Conservation (phyloP, 768 basidiomycete genomes). For the Hebeloma cylindrosporum region DNA sequence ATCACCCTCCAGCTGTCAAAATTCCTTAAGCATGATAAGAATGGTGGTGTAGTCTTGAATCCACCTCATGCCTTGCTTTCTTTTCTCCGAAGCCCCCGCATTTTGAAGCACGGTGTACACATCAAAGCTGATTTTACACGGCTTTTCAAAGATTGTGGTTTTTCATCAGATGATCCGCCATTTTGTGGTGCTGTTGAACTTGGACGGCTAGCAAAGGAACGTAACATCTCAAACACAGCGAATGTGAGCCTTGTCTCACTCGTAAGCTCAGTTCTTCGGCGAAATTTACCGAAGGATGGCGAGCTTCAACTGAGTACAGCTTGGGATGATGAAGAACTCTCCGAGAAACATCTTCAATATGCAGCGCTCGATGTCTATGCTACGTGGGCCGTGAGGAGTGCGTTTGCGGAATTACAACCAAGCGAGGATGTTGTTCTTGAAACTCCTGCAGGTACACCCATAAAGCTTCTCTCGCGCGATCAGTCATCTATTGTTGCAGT, state of each 20-base stretch:
- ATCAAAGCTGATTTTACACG: constrained; percentile 18
- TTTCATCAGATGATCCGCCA: neutral
- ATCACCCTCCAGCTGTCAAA: too few species aligned
- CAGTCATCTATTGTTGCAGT: neutral
- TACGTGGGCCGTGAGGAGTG: neutral
- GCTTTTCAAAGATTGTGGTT: constrained; percentile 20
- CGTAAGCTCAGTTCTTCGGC: constrained; percentile 18
- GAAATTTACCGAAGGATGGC: constrained; percentile 22
- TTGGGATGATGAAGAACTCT: constrained; percentile 11
- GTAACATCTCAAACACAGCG: constrained; percentile 10
- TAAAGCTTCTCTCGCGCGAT: neutral
- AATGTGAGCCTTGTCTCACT: constrained; percentile 25
- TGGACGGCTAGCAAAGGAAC: constrained; percentile 24
- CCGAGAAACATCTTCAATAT: neutral
- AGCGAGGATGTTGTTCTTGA: neutral
- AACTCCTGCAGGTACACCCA: neutral
- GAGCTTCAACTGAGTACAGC: constrained; percentile 23
- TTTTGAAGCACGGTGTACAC: constrained; percentile 19
- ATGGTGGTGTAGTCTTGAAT: neutral
- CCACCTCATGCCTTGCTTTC: neutral
- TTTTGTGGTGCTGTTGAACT: constrained; percentile 26
- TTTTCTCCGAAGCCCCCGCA: constrained; percentile 9
- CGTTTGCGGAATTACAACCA: neutral
- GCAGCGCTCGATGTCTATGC: neutral
- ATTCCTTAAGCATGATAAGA: too few species aligned